phyloP scores from a whole-genome alignment of 2,329 filamentous ascomycete species.

The Fusarium coicis region DNA sequence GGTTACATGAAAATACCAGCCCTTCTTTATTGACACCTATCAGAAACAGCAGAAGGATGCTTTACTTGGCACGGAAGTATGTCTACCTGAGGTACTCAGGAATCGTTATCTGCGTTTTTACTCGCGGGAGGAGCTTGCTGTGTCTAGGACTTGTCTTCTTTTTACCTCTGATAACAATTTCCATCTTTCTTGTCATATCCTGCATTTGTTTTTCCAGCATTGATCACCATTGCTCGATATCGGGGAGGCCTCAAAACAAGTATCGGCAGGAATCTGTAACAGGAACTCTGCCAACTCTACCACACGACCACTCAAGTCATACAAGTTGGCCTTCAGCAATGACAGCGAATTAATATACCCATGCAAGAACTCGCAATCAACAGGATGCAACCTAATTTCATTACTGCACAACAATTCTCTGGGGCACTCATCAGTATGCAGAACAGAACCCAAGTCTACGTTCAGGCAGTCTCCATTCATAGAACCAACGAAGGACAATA shows the following conservation, averaged over 20 bases:
- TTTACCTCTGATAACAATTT: neutral
- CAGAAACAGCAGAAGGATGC: neutral
- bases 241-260: too few species aligned
- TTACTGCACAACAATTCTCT: neutral
- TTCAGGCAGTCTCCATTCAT: neutral
- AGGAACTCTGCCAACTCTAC: too few species aligned
- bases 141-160: neutral
- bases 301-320: too few species aligned
- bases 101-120: neutral
- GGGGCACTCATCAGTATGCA: neutral
- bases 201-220: too few species aligned
- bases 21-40: neutral
- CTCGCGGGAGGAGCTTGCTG: neutral
- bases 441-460: neutral
- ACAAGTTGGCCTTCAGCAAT: too few species aligned
- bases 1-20: constrained; percentile 5
- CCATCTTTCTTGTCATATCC: neutral
- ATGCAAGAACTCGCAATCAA: neutral
- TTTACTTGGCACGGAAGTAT: neutral
- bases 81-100: neutral
- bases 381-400: neutral
- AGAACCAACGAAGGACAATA: neutral
- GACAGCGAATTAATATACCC: too few species aligned
- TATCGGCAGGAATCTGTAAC: too few species aligned
- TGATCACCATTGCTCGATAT: too few species aligned